Evolutionary conservation across 2,329 filamentous ascomycete genomes (phyloP).

Genomic region (Pseudopyricularia javanii): DNA sequence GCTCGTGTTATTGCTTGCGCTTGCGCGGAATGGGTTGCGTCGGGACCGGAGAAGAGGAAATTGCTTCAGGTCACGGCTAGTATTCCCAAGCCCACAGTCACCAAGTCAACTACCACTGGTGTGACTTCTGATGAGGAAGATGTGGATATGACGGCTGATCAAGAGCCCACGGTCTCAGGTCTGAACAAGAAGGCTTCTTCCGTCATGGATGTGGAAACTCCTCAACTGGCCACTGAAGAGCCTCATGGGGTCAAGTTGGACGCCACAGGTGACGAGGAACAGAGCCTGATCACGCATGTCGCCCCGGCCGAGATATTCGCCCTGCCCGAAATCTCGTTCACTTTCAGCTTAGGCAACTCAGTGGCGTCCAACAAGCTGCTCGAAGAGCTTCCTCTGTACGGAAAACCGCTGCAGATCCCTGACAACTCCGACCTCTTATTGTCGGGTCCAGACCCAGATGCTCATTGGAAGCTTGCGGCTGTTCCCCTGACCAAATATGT

Average conservation of each 20-base stretch:
- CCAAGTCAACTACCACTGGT: not conserved
- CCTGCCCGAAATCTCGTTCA: constrained; percentile 68
- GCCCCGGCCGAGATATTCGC: constrained; percentile 73
- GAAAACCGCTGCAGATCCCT: constrained; percentile 47
- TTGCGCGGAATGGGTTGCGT: constrained; percentile 71
- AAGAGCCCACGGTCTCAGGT: constrained; percentile 19
- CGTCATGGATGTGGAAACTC: constrained; percentile 26
- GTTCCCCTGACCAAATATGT: constrained; percentile 80
- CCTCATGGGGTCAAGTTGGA: constrained; percentile 13
- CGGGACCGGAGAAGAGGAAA: constrained; percentile 49
- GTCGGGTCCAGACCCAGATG: constrained; percentile 53
- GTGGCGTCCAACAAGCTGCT: constrained; percentile 65
- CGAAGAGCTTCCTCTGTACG: constrained; percentile 70
- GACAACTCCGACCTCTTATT: constrained; percentile 38
- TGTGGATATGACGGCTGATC: not conserved
- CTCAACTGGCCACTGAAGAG: constrained; percentile 24
- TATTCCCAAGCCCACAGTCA: not conserved
- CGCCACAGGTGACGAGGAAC: constrained; percentile 19
- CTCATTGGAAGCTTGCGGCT: constrained; percentile 62
- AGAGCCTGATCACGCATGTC: constrained; percentile 24
- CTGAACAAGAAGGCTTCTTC: constrained; percentile 24
- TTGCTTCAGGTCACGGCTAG: constrained; percentile 50
- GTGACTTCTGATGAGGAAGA: not conserved
- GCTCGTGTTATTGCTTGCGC: constrained; percentile 70
- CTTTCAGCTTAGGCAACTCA: constrained; percentile 65